Percentiles rank a stretch among this genome's conserved stretches.
Conservation (phyloP, 371 early-diverging fungal species). For the Capillidium heterosporum region DNA sequence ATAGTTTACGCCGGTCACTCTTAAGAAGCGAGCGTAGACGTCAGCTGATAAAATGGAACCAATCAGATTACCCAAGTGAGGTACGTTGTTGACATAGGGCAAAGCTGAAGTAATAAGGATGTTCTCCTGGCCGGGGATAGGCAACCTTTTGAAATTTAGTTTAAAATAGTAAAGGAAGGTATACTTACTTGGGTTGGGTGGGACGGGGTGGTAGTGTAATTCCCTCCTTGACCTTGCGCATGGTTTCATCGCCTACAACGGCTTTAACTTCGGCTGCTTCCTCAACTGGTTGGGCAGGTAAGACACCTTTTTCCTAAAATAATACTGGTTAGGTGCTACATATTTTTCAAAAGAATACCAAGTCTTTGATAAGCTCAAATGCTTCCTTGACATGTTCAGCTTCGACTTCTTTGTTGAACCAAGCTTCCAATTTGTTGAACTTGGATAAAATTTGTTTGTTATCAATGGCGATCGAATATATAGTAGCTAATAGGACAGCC, state of each 20-base stretch:
- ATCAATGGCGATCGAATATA: neutral
- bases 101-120: constrained; percentile 95
- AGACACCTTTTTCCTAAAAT: neutral
- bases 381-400: neutral
- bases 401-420: neutral
- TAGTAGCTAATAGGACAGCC: neutral
- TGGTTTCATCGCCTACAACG: constrained; percentile 5
- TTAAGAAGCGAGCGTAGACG: constrained; percentile 89
- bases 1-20: constrained; percentile 78
- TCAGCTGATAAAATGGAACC: constrained; percentile 98
- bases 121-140: constrained; percentile 53
- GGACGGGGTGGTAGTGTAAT: neutral
- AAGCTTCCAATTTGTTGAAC: neutral
- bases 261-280: neutral
- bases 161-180: neutral
- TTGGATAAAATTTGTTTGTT: neutral
- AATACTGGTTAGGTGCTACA: neutral
- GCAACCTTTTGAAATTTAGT: constrained; percentile 16
- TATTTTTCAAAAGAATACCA: neutral
- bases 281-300: neutral
- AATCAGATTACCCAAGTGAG: constrained; percentile 99
- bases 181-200: constrained; percentile 5
- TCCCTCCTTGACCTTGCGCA: constrained; percentile 4
- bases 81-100: constrained; percentile 99
- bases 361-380: neutral